Base-by-base conservation (phyloP, 2,329 filamentous ascomycete genomes). In the Colletotrichum somersetense region DNA sequence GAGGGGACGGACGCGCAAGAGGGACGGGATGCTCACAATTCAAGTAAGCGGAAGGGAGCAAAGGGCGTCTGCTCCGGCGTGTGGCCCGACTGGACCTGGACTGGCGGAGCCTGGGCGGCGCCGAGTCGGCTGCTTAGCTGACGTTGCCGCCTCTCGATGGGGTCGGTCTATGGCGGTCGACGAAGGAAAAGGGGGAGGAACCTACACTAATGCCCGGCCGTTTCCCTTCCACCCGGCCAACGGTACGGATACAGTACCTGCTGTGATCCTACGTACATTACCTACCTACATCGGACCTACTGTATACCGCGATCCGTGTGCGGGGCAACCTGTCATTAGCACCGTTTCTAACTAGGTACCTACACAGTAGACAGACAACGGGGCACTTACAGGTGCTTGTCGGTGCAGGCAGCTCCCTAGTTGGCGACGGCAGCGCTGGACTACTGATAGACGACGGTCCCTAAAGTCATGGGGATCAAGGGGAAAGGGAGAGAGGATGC, bases 401-500 rank as follows among this genome's bases (percentile, higher is more conserved):
- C 20, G n/a, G 23, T 23, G 48, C n/a, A 40, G 23, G 48, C 48
- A 53, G 46, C 18, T 20, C 53, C 62, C 62, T 23, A 53, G 48
- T 35, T 63, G 48, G 35, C 48, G 46, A 35, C 61, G 61, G 35
- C 61, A 26, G 48, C 35, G 62, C 42, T 55, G 62, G 35, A 63
- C 48, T 50, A 55, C 42, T 46, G n/a, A 20, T 8, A 46, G n/a
- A n/a, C 46, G 35, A 33, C 23, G 26, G 23, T 33, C 62, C 62
- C 62, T 55, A 64, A 42, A 61, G 57, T 50, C 48, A 61, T 57
- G 44, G 67, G 53, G 62, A 67, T 57, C 56, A 62, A 67, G 56
- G 48, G 56, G 67, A 52, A 67, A 44, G 67, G 63, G 56, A 62
- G 62, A 63, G 55, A 63, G 63, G 67, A 67, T 67, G 44, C 56